Evolutionary conservation across 2,329 filamentous ascomycete species (phyloP).

Genomic region (Cladosporium sphaerospermum): DNA sequence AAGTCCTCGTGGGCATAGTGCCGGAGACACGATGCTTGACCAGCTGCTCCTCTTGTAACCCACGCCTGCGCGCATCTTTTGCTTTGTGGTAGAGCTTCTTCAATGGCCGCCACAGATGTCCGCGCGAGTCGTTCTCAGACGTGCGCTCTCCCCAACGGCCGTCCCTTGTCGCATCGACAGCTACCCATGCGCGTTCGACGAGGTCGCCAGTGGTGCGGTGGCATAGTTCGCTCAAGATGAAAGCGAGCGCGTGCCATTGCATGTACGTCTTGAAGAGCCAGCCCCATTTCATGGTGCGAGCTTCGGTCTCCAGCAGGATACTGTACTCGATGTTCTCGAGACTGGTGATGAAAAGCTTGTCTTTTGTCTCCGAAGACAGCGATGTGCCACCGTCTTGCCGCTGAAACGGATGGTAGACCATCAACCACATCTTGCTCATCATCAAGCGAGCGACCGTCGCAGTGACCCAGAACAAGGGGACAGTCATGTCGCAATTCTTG

Average conservation of each 20-base stretch:
- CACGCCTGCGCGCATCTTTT: slow-evolving; percentile 46
- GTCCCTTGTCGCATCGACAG: slow-evolving; percentile 44
- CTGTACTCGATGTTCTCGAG: slow-evolving; percentile 70
- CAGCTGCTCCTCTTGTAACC: slow-evolving; percentile 36
- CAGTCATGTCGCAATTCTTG: slow-evolving; percentile 46
- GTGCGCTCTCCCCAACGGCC: slow-evolving; percentile 36
- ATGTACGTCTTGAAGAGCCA: slow-evolving; percentile 61
- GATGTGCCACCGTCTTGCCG: slow-evolving; percentile 51
- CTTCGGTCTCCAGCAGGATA: slow-evolving; percentile 58
- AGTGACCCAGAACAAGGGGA: slow-evolving; percentile 61
- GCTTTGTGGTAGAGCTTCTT: slow-evolving; percentile 56
- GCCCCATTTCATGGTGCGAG: slow-evolving; percentile 55
- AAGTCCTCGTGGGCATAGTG: slow-evolving; percentile 21
- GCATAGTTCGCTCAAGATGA: slow-evolving; percentile 55
- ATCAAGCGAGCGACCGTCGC: slow-evolving; percentile 64
- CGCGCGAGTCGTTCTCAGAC: slow-evolving; percentile 32
- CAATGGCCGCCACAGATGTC: slow-evolving; percentile 59
- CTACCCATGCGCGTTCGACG: slow-evolving; percentile 56
- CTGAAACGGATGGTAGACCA: slow-evolving; percentile 69
- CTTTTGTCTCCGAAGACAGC: slow-evolving; percentile 56
- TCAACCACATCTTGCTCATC: slow-evolving; percentile 70
- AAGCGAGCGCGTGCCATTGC: slow-evolving; percentile 60
- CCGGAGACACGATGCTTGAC: slow-evolving; percentile 16
- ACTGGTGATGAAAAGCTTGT: slow-evolving; percentile 64
- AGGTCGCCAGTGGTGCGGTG: slow-evolving; percentile 50